Conservation (phyloP, 1,284 basidiomycete genomes). For the Thecaphora frezii region DNA sequence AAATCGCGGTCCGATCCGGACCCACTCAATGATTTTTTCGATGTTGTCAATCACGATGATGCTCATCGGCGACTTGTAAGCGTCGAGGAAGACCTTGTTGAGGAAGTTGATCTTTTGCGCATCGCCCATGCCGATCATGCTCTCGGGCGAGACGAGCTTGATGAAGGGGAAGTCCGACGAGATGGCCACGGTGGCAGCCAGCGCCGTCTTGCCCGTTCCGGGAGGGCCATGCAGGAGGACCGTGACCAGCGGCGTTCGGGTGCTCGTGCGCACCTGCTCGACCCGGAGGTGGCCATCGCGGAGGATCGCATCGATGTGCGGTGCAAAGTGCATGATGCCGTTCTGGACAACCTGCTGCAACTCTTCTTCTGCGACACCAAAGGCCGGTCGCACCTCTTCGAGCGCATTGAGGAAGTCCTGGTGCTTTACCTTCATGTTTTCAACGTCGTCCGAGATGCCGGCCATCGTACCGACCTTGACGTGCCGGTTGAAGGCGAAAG, state of each 20-base stretch:
- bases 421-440: constrained; percentile 84
- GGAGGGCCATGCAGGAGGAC: constrained; percentile 84
- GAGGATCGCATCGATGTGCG: constrained; percentile 72
- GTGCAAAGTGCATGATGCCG: constrained; percentile 89
- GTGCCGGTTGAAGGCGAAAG: constrained; percentile 95
- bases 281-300: constrained; percentile 89
- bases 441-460: constrained; percentile 91
- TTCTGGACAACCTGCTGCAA: constrained; percentile 90
- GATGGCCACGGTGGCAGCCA: constrained; percentile 92
- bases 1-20: constrained; percentile 94
- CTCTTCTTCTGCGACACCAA: constrained; percentile 97
- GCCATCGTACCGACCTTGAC: constrained; percentile 97
- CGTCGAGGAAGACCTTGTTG: constrained; percentile 91
- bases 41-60: constrained; percentile 86
- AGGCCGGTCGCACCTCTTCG: constrained; percentile 93
- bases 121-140: constrained; percentile 94
- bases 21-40: constrained; percentile 67
- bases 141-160: constrained; percentile 93
- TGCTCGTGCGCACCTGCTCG: constrained; percentile 88
- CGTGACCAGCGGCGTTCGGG: constrained; percentile 87
- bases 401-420: constrained; percentile 87
- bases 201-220: constrained; percentile 90
- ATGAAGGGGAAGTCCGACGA: constrained; percentile 94
- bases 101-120: constrained; percentile 87
- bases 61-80: constrained; percentile 94